Base-by-base conservation (phyloP, 345 rosid species). In the Isatis tinctoria region DNA sequence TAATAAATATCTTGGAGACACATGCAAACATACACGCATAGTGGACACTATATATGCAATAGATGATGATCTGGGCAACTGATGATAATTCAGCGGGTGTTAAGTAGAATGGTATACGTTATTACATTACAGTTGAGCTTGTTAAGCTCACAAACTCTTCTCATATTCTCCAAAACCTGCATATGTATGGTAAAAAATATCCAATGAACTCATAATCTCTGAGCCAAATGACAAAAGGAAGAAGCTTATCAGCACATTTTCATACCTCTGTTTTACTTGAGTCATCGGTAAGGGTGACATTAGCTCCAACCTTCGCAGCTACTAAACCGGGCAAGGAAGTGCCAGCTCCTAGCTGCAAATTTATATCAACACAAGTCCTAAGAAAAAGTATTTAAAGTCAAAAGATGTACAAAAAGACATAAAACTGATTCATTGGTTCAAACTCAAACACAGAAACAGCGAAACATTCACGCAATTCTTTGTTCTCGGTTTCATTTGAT, bases 81-180 rank as follows among this genome's bases (percentile, higher is more conserved):
- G 35, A 24, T 53, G 35, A 24, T 51, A 1, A 51, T 51, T 22
- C 1, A 51, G 30, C n/a, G n/a, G 30, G 54, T 10, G 27, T 49
- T 22, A 52, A 6, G 3, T 12, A 13, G 26, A 41, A 40, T 4
- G 1, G 72, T 57, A 12, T 22, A 56, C 14, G 24, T 22, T 22
- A 22, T 84, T 85, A 93, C 98, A 44, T 86, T 77, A 67, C 93
- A 90, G 37, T 80, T 78, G 0, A 87, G 78, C 17, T 84, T 74
- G 75, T 93, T 93, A 18, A 87, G 81, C 13, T 84, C 82, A 64
- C 88, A 86, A 2, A 83, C 94, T 72, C 39, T 80, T 76, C 72
- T 81, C 90, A 89, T 89, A 82, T 90, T 93, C 6, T 86, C 92
- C 84, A 90, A 69, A 84, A 90, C 96, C 98, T 93, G 84, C 74